phyloP scores from a whole-genome alignment of 176 grass and related monocot genomes.

The Bothriochloa decipiens region DNA sequence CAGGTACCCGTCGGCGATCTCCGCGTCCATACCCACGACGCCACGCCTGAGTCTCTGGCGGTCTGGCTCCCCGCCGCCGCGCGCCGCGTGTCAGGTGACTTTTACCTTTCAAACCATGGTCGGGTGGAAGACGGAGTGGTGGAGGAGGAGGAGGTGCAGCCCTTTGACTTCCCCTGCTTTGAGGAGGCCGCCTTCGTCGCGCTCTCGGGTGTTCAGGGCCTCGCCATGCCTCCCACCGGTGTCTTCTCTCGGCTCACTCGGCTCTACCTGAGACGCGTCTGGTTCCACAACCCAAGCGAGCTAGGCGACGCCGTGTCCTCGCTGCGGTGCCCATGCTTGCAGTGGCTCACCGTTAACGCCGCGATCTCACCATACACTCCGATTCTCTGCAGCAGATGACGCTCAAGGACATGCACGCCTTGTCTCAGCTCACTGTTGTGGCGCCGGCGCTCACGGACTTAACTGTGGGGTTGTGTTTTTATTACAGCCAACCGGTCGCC shows the following conservation, averaged over 20 bases:
- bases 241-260: slow-evolving; percentile 32
- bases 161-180: slow-evolving; percentile 26
- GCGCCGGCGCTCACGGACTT: slow-evolving; percentile 12
- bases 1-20: background rate
- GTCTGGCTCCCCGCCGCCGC: slow-evolving; percentile 34
- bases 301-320: slow-evolving; percentile 36
- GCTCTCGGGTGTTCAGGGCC: slow-evolving; percentile 2
- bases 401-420: background rate
- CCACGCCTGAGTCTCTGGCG: background rate
- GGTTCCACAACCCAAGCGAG: background rate
- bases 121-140: too few species aligned
- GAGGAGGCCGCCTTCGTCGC: background rate
- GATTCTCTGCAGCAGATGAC: background rate
- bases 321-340: slow-evolving; percentile 2
- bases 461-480: background rate
- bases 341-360: background rate
- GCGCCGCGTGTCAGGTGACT: slow-evolving; percentile 16
- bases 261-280: background rate
- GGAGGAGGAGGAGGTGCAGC: too few species aligned
- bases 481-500: background rate
- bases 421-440: slow-evolving; percentile 21
- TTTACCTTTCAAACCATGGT: background rate
- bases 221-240: background rate
- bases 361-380: slow-evolving; percentile 8
- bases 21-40: background rate